phyloP scores from a whole-genome alignment of 2,329 filamentous ascomycete species.

The Fusarium sp. region DNA sequence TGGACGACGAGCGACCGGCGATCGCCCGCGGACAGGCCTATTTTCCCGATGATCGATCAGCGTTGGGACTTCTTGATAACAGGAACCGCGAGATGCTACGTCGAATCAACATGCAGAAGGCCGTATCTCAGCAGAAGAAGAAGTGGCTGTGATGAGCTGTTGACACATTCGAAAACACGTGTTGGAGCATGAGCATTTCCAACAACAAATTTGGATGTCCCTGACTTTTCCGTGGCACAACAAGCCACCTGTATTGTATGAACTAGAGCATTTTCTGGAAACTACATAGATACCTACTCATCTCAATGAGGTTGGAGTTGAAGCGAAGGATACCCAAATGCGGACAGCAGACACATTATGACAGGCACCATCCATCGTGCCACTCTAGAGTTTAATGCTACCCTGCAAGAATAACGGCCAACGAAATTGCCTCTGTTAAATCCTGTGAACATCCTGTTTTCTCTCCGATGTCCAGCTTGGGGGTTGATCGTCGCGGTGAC shows the following conservation, averaged over 20 bases:
- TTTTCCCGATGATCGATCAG: constrained; percentile 51
- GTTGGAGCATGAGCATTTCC: constrained; percentile 21
- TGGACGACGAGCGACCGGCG: constrained; percentile 56
- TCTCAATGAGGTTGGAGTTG: constrained; percentile 45
- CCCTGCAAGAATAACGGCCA: constrained; percentile 17
- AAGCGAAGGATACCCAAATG: constrained; percentile 38
- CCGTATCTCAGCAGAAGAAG: constrained; percentile 52
- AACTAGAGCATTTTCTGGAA: constrained; percentile 31
- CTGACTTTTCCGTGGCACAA: constrained; percentile 27
- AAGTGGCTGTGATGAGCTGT: constrained; percentile 45
- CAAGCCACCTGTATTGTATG: constrained; percentile 40
- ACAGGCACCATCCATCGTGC: constrained; percentile 16
- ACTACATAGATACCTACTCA: constrained; percentile 43
- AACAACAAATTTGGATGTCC: constrained; percentile 27
- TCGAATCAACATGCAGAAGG: constrained; percentile 64
- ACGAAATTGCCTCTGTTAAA: neutral
- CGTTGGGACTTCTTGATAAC: constrained; percentile 64
- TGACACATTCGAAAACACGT: neutral
- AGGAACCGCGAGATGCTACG: constrained; percentile 67
- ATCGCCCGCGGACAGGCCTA: constrained; percentile 57
- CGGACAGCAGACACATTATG: constrained; percentile 30
- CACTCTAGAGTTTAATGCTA: constrained; percentile 7
- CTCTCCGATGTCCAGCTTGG: constrained; percentile 2
- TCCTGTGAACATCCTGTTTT: neutral
- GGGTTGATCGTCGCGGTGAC: constrained; percentile 31